Conservation (phyloP, 1,284 basidiomycete genomes). For the Moesziomyces aphidis region DNA sequence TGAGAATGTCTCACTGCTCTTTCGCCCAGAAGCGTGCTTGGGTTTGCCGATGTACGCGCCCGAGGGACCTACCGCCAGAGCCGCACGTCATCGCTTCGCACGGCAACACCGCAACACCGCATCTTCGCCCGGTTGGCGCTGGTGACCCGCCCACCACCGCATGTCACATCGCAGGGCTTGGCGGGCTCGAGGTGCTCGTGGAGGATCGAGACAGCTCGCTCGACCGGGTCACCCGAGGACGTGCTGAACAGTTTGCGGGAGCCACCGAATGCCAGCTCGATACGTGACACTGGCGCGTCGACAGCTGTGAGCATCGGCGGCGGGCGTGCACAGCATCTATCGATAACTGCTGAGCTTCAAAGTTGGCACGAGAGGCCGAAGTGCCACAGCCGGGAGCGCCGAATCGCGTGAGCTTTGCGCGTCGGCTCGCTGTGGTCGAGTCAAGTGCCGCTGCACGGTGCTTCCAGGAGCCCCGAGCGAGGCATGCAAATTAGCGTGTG, state of each 20-base stretch:
- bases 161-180: neutral
- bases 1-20: neutral
- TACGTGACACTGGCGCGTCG: too few species aligned
- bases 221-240: too few species aligned
- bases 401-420: neutral
- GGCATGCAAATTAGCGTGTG: slow-evolving; percentile 1
- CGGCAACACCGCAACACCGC: too few species aligned
- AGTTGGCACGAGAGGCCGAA: neutral
- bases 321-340: too few species aligned
- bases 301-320: too few species aligned
- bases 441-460: slow-evolving; percentile 13
- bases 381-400: neutral
- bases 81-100: neutral
- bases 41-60: neutral
- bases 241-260: too few species aligned
- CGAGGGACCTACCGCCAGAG: neutral
- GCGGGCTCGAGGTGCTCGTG: too few species aligned
- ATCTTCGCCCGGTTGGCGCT: neutral
- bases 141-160: neutral
- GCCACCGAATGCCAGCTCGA: too few species aligned
- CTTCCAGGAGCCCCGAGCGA: slow-evolving; percentile 7
- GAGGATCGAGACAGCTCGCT: too few species aligned
- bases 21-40: neutral
- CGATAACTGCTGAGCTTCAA: neutral
- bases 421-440: neutral